Evolutionary conservation across 2,329 filamentous ascomycete species (phyloP).

Genomic region (Fusarium paranaense): DNA sequence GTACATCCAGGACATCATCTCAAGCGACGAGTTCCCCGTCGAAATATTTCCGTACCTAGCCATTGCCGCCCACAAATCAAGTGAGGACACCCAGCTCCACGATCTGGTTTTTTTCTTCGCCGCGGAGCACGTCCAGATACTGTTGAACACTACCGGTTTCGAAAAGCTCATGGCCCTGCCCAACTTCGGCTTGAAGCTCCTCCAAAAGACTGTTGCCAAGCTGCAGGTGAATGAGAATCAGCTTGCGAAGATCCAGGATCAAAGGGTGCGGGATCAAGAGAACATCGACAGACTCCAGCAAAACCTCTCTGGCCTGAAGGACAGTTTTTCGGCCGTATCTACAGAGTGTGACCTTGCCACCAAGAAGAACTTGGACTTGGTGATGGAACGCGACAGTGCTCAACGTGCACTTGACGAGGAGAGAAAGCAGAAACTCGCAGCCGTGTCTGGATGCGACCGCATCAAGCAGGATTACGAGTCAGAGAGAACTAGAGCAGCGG

Average conservation of each 20-base stretch:
- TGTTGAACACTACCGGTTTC: not conserved
- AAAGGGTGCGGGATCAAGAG: not conserved
- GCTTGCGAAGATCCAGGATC: not conserved
- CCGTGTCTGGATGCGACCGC: not conserved
- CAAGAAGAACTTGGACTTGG: not conserved
- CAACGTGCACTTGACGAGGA: not conserved
- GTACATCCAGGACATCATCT: slow-evolving; percentile 11
- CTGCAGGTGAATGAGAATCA: not conserved
- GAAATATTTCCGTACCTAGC: slow-evolving; percentile 1
- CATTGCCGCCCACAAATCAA: not conserved
- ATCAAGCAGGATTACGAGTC: not conserved
- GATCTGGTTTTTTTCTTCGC: not conserved
- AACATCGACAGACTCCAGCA: not conserved
- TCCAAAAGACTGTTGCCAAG: not conserved
- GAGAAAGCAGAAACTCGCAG: not conserved
- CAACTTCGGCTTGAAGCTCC: not conserved
- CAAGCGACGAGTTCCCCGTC: not conserved
- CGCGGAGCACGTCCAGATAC: not conserved
- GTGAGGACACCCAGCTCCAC: not conserved
- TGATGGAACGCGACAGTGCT: not conserved
- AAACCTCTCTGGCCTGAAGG: not conserved
- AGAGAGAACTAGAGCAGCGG: not conserved
- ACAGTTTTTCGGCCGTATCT: not conserved
- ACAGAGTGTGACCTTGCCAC: not conserved
- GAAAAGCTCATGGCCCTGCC: not conserved